Base-by-base conservation (phyloP, 1,284 basidiomycete species). In the Rhizopogon hawkerae region DNA sequence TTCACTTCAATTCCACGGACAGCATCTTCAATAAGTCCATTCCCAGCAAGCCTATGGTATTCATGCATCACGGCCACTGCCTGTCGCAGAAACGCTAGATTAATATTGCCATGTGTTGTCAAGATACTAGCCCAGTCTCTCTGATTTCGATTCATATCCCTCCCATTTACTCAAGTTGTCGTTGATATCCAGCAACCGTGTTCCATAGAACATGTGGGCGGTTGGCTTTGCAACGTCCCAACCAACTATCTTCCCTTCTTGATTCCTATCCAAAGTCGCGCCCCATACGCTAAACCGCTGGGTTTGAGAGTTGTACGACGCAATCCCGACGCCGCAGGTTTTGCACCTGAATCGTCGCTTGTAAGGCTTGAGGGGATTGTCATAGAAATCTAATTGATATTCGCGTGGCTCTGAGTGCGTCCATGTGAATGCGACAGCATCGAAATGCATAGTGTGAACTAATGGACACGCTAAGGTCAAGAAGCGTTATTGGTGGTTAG, bases 161-260 rank as follows among this genome's bases (percentile, higher is more conserved):
- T 73, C 70, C 81, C 80, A 83, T 57, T 83, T 85, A 21, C 67
- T 69, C 51, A 84, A 52, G 3, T 56, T 67, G 55, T 84, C 82
- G 6, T 67, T 49, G 9, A 83, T 60, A 48, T 81, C 78, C 46
- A 83, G 53, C 67, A 82, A 62, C 16, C 79, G 67, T 14, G 81
- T 83, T 5, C 64, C 79, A 54, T 83, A 83, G 62, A 83, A 84
- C 8, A 78, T 77, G 60, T 84, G 83, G 8, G 71, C 73, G 0
- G 75, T 81, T 0, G 82, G 81, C 56, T 73, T 75, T 38, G 81
- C 62, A 8, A 58, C 53, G 1, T 78, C 76, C 76, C 76, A 78
- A 24, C 67, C 58, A 50, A 71, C 63, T 46, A 80, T 74, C 43
- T 62, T 68, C 6, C 77, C 77, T 1, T 69, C 62, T 3, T 63